Evolutionary conservation across 2,329 filamentous ascomycete genomes (phyloP).

Genomic region (Pseudogymnoascus sp.): DNA sequence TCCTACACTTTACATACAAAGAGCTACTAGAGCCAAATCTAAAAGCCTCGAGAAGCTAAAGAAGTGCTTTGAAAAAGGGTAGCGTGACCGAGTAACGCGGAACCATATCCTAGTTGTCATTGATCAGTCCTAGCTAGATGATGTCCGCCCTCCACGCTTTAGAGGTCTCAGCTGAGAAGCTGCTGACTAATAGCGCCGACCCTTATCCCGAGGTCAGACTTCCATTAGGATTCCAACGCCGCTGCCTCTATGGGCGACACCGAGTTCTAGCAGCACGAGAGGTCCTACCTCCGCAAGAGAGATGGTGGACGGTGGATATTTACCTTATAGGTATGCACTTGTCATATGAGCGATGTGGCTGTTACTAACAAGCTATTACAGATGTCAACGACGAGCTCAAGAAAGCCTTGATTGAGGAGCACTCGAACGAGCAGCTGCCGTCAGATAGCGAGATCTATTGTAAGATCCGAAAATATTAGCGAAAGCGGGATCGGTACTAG

Average conservation of each 20-base stretch:
- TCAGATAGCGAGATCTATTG: too few relatives aligned
- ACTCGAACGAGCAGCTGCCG: too few relatives aligned
- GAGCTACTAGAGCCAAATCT: conserved; percentile 12
- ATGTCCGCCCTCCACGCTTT: conserved; percentile 16
- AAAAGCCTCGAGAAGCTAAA: conserved; percentile 1
- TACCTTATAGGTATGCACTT: conserved; percentile 11
- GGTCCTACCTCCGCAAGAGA: conserved; percentile 15
- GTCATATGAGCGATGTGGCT: too few relatives aligned
- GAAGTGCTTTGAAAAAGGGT: background rate
- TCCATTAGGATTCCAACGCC: background rate
- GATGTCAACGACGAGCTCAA: too few relatives aligned
- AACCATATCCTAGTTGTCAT: conserved; percentile 29
- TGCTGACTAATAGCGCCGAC: background rate
- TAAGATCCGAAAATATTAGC: background rate
- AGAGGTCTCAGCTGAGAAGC: background rate
- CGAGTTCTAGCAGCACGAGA: conserved; percentile 16
- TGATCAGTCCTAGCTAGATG: conserved; percentile 22
- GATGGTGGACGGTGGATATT: conserved; percentile 16
- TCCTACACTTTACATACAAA: conserved; percentile 17
- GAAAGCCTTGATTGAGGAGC: too few relatives aligned
- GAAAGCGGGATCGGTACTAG: background rate
- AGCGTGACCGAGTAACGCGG: background rate
- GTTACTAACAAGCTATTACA: too few relatives aligned
- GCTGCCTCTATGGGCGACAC: conserved; percentile 15
- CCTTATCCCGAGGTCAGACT: background rate